These are phyloP conservation scores for Phlebiopsis flavidoalba DNA, from an alignment of 768 basidiomycete species.

Conservation along the genomic window DNA sequence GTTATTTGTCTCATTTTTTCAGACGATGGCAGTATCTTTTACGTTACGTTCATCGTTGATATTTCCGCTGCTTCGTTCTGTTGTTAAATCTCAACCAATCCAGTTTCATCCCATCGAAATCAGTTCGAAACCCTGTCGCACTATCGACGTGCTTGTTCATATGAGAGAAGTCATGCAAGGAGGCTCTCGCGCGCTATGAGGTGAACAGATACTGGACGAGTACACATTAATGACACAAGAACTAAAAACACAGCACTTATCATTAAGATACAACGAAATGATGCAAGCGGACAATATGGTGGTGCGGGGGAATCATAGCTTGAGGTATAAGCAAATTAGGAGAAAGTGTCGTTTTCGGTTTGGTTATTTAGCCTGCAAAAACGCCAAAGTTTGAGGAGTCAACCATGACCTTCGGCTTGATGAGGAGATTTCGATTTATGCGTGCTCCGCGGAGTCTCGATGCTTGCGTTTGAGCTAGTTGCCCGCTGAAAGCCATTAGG, in stretches of 20 bases:
- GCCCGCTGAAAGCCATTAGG: background rate
- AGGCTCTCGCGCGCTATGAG: background rate
- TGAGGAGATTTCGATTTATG: conserved; percentile 16
- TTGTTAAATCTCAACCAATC: background rate
- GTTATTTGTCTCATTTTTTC: background rate
- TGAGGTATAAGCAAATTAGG: background rate
- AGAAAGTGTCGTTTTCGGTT: background rate
- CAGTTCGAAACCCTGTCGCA: background rate
- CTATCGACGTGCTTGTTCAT: background rate
- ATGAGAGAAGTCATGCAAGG: too few relatives aligned
- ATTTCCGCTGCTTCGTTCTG: background rate
- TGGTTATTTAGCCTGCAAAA: background rate
- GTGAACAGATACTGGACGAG: background rate
- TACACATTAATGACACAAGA: background rate
- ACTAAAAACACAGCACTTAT: too few relatives aligned
- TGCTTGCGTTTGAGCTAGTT: background rate
- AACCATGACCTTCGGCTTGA: conserved; percentile 26
- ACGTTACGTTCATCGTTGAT: background rate
- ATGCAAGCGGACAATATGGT: background rate
- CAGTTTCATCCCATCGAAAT: background rate
- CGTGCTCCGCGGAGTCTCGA: background rate
- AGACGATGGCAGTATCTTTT: background rate
- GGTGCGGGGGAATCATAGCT: background rate
- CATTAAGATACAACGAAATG: background rate
- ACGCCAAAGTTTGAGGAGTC: conserved; percentile 17